phyloP scores from a whole-genome alignment of 805 yeast species.

The Ogataea pilisensis region DNA sequence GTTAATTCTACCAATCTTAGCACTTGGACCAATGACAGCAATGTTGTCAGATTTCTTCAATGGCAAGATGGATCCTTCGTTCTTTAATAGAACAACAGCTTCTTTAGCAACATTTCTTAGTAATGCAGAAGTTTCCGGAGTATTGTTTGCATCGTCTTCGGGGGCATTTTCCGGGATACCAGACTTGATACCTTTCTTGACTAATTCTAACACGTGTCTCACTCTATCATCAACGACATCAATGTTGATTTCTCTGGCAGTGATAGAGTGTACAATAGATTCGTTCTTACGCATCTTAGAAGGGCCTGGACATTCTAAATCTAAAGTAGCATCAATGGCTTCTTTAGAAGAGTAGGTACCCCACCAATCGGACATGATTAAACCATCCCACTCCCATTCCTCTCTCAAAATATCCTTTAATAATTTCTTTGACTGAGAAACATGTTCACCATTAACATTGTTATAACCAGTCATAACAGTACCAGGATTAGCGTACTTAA shows the following conservation, averaged over 20 bases:
- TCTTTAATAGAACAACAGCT: conserved; percentile 53
- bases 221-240: conserved; percentile 45
- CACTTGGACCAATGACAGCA: conserved; percentile 59
- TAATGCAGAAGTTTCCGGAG: conserved; percentile 41
- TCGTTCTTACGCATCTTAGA: conserved; percentile 36
- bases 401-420: conserved; percentile 44
- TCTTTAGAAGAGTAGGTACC: conserved; percentile 49
- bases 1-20: conserved; percentile 41
- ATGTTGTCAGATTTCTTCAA: conserved; percentile 37
- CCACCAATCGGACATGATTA: conserved; percentile 61
- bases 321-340: conserved; percentile 51
- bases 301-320: conserved; percentile 66
- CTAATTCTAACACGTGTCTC: conserved; percentile 42
- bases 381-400: conserved; percentile 58
- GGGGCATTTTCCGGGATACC: conserved; percentile 40
- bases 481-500: conserved; percentile 47
- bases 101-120: conserved; percentile 47
- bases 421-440: conserved; percentile 40
- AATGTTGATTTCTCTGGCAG: conserved; percentile 36
- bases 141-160: conserved; percentile 37
- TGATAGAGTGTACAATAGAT: conserved; percentile 38
- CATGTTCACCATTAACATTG: conserved; percentile 58
- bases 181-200: conserved; percentile 39
- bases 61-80: conserved; percentile 45
- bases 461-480: conserved; percentile 61